Base-by-base conservation (phyloP, 2,329 filamentous ascomycete species). In the Kalaharituber pfeilii region DNA sequence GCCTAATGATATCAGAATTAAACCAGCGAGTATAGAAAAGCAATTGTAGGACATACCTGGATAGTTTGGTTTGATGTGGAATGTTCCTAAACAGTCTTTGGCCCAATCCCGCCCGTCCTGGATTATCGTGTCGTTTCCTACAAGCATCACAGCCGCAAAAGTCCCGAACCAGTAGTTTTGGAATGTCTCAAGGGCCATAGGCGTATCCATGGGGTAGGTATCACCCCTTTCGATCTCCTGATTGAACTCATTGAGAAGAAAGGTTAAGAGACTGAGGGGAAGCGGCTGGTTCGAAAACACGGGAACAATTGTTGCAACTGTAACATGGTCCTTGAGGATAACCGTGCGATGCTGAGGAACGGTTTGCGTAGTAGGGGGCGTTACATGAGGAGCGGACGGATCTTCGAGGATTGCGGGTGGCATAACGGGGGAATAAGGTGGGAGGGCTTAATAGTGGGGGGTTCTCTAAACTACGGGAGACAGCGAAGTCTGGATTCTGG, bases 41-140 rank as follows among this genome's bases (percentile, higher is more conserved):
- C 20, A 2, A 1, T 13, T 27, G 1, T 20, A 24, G 20, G n/a
- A 44, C 45, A 33, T 22, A 58, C 58, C 81, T 1, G 81, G 81
- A 64, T 84, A 85, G 62, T 84, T 84, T 2, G 81, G 81, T 65
- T 83, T 82, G 68, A 84, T 77, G 64, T 82, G 83, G 65, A 83
- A 84, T 64, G 79, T 82, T 29, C 81, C 81, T 45, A 85, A 66
- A 62, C 81, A 84, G 56, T 78, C 70, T 59, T 76, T 77, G 50
- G 73, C 71, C 82, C 82, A 86, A 62, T 83, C 77, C 28, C 69
- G 70, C 13, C 71, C 72, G 28, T 69, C 69, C 8, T 66, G 55
- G 5, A 64, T 39, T 11, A 65, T 55, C 67, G 75, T 69, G 69
- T 67, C 75, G 45, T 80, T 76, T 15, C 81, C 81, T 45, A 82